Conservation (phyloP, 2,329 filamentous ascomycete species). For the Pyrenochaeta sp. region DNA sequence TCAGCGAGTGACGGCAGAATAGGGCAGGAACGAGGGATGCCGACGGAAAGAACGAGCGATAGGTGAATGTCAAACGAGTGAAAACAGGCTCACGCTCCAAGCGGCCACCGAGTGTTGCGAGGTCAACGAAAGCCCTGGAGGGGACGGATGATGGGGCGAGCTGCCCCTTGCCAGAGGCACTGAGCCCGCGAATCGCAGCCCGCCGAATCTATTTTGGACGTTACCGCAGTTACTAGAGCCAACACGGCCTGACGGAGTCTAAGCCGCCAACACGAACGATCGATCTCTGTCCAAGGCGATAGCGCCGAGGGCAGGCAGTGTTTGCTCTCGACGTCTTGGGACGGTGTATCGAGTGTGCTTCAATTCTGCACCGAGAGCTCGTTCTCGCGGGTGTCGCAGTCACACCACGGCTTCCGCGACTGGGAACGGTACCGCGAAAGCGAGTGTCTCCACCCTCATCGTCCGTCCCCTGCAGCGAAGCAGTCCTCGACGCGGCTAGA, state of each 20-base stretch:
- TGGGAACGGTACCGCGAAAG: not conserved
- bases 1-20: slow-evolving; percentile 40
- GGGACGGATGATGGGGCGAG: slow-evolving; percentile 11
- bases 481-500: slow-evolving; percentile 12
- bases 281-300: not conserved
- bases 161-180: slow-evolving; percentile 13
- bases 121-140: slow-evolving; percentile 25
- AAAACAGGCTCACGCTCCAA: slow-evolving; percentile 10
- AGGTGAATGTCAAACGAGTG: slow-evolving; percentile 14
- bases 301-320: not conserved
- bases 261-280: slow-evolving; percentile 3
- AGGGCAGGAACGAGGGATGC: slow-evolving; percentile 20
- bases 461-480: slow-evolving; percentile 15
- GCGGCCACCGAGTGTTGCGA: slow-evolving; percentile 32
- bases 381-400: slow-evolving; percentile 3
- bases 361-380: not conserved
- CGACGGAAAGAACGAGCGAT: slow-evolving; percentile 33
- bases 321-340: not conserved
- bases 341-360: not conserved
- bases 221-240: slow-evolving; percentile 17
- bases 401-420: slow-evolving; percentile 4
- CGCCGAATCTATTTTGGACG: slow-evolving; percentile 24
- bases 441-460: not conserved
- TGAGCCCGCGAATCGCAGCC: slow-evolving; percentile 14
- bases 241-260: slow-evolving; percentile 6